phyloP scores from a whole-genome alignment of 345 rosid species.

The Salix dunnii region DNA sequence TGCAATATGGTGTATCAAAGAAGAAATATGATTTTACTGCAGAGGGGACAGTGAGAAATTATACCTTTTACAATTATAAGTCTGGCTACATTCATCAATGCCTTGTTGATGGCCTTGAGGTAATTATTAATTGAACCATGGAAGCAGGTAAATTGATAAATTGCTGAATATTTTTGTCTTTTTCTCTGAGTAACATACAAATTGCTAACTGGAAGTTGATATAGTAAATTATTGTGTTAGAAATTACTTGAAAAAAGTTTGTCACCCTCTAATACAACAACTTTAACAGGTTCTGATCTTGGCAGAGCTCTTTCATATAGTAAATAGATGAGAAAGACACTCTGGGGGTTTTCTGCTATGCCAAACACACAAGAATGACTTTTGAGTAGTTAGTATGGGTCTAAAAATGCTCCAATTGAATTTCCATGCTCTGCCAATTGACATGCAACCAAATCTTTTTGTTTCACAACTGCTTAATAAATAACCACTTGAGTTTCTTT shows the following conservation, averaged over 20 bases:
- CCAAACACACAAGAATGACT: slow-evolving; percentile 2
- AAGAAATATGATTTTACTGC: slow-evolving; percentile 52
- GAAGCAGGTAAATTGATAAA: slow-evolving; percentile 2
- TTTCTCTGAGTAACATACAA: slow-evolving; percentile 6
- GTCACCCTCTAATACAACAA: background rate
- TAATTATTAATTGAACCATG: slow-evolving; percentile 22
- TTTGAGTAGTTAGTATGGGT: background rate
- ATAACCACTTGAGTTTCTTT: background rate
- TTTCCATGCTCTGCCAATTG: background rate
- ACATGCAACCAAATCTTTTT: background rate
- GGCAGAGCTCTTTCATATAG: background rate
- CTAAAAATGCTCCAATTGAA: background rate
- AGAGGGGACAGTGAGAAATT: slow-evolving; percentile 55
- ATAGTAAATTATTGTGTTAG: background rate
- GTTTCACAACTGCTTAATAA: background rate
- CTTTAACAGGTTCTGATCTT: background rate
- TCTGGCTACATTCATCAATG: slow-evolving; percentile 91
- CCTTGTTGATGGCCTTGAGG: slow-evolving; percentile 74
- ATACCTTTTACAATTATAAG: slow-evolving; percentile 67
- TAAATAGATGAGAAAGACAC: background rate
- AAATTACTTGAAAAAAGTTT: background rate
- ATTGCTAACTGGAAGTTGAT: background rate
- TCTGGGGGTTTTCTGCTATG: background rate
- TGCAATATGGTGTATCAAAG: slow-evolving; percentile 51
- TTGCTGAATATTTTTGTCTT: background rate